Percentiles rank a stretch among this genome's conserved stretches.
These are phyloP conservation scores for Debaryomyces coudertii DNA, from an alignment of 1,139 yeast genomes.

Conservation along the genomic window DNA sequence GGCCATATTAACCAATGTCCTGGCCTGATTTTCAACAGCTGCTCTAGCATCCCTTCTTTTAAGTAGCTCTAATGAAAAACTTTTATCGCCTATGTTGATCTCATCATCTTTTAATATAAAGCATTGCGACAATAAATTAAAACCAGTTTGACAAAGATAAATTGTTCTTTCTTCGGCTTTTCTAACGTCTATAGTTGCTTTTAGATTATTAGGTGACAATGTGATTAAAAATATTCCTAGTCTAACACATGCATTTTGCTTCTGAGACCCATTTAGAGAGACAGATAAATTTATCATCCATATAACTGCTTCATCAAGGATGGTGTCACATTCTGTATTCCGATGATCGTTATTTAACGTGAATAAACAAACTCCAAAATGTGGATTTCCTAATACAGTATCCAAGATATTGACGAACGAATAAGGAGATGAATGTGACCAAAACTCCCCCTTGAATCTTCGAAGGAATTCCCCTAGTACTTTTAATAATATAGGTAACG, in stretches of 20 bases:
- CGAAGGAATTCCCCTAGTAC: constrained; percentile 47
- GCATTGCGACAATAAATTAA: constrained; percentile 17
- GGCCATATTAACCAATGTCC: constrained; percentile 26
- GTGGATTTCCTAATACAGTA: constrained; percentile 49
- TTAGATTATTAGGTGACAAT: constrained; percentile 11
- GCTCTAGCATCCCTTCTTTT: constrained; percentile 40
- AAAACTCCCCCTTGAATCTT: constrained; percentile 46
- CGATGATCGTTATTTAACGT: constrained; percentile 19
- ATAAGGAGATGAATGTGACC: constrained; percentile 55
- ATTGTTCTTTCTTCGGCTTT: not conserved
- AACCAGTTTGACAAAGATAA: constrained; percentile 14
- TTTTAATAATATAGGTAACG: constrained; percentile 57
- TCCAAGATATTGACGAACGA: constrained; percentile 58
- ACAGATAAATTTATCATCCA: constrained; percentile 47
- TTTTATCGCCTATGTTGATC: constrained; percentile 19
- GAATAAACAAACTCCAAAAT: constrained; percentile 26
- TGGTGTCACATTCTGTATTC: constrained; percentile 6
- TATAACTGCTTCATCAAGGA: constrained; percentile 34
- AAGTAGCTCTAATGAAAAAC: constrained; percentile 27
- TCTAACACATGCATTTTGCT: constrained; percentile 43
- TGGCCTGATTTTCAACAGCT: constrained; percentile 35
- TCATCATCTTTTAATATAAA: constrained; percentile 19
- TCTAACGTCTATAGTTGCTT: constrained; percentile 1
- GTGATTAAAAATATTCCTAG: constrained; percentile 41
- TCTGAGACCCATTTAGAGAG: constrained; percentile 43